These are phyloP conservation scores for Pythium grandisporangium DNA, from an alignment of 352 stramenopile species.

Conservation along the genomic window DNA sequence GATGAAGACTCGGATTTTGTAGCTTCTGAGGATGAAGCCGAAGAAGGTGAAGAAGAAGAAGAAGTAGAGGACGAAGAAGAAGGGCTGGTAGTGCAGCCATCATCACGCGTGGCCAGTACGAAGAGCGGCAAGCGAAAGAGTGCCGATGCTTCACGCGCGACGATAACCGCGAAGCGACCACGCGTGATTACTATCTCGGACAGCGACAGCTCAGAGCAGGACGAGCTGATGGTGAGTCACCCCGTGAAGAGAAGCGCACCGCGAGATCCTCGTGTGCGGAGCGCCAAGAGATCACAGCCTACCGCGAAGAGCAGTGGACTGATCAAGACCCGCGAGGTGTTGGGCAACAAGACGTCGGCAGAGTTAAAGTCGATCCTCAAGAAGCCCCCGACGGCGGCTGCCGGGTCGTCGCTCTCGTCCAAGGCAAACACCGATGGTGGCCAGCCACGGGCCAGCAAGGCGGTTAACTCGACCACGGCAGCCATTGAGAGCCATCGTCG, in stretches of 20 bases:
- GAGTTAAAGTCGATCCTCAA: constrained; percentile 34
- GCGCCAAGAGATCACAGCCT: too few relatives aligned
- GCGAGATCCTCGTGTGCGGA: too few relatives aligned
- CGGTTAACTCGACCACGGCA: not conserved
- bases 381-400: constrained; percentile 12
- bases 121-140: not conserved
- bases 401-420: too few relatives aligned
- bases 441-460: too few relatives aligned
- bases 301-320: too few relatives aligned
- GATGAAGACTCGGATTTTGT: constrained; percentile 19
- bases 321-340: too few relatives aligned
- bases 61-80: constrained; percentile 24
- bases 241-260: too few relatives aligned
- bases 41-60: constrained; percentile 17
- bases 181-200: constrained; percentile 27
- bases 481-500: constrained; percentile 43
- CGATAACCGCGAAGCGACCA: constrained; percentile 22
- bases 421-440: too few relatives aligned
- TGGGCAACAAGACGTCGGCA: too few relatives aligned
- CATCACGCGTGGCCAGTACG: too few relatives aligned
- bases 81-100: constrained; percentile 26
- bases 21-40: constrained; percentile 18
- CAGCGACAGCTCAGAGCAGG: constrained; percentile 44
- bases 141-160: not conserved
- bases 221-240: constrained; percentile 9